Evolutionary conservation across 371 early-diverging fungal species (phyloP).

Genomic region (Mucor racemosus): DNA sequence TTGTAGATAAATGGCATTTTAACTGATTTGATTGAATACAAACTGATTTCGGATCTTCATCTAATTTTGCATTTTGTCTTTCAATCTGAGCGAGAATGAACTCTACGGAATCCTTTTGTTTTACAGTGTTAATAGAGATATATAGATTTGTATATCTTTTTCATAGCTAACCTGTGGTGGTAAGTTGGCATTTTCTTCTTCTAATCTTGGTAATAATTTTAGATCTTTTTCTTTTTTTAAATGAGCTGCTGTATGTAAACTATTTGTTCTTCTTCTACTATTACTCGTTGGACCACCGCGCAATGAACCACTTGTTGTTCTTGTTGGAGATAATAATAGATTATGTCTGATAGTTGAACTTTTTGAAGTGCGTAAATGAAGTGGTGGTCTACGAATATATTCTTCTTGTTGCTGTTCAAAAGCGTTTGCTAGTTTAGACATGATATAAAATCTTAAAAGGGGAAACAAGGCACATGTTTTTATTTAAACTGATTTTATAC

Average conservation of each 20-base stretch:
- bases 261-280: constrained; percentile 29
- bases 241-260: constrained; percentile 19
- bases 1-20: constrained; percentile 53
- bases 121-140: no score
- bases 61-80: constrained; percentile 60
- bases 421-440: constrained; percentile 46
- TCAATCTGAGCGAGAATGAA: constrained; percentile 64
- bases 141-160: no score
- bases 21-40: constrained; percentile 61
- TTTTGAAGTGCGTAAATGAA: constrained; percentile 40
- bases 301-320: constrained; percentile 47
- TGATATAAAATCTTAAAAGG: constrained; percentile 15
- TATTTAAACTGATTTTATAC: background rate
- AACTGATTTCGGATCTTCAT: constrained; percentile 63
- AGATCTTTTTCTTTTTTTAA: constrained; percentile 32
- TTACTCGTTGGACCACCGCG: constrained; percentile 24
- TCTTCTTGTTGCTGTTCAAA: constrained; percentile 39
- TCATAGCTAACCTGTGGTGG: constrained; percentile 40
- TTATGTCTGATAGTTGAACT: constrained; percentile 46
- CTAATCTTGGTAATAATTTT: constrained; percentile 43
- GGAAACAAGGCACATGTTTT: constrained; percentile 10
- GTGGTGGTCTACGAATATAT: constrained; percentile 25
- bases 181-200: constrained; percentile 49
- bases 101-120: constrained; percentile 49
- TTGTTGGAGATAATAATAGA: constrained; percentile 42